These are phyloP conservation scores for Mycena pura DNA, from an alignment of 768 basidiomycete genomes.

Conservation along the genomic window DNA sequence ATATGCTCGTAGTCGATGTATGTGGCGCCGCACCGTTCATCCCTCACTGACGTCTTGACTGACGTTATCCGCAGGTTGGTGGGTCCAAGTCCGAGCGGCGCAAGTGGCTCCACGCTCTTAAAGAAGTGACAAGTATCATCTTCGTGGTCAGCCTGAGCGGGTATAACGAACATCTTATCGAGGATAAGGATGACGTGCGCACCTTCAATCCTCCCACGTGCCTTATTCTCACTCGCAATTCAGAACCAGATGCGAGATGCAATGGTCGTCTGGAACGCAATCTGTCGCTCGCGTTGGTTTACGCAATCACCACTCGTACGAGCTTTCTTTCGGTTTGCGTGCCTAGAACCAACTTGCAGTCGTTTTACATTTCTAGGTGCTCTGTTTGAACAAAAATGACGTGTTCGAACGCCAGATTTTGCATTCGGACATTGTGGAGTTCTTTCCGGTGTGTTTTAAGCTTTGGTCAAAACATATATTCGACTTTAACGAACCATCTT, in stretches of 20 bases:
- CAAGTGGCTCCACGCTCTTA: conserved; percentile 95
- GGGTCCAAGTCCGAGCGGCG: conserved; percentile 92
- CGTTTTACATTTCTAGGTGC: conserved; percentile 60
- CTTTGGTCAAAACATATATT: background rate
- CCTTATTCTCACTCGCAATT: background rate
- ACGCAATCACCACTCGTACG: conserved; percentile 88
- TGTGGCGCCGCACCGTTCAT: background rate
- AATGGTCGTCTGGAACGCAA: conserved; percentile 96
- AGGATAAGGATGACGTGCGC: conserved; percentile 87
- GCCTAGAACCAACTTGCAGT: no score
- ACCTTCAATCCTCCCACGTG: background rate
- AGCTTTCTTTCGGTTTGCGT: background rate
- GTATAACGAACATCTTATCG: conserved; percentile 92
- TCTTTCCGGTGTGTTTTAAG: conserved; percentile 72
- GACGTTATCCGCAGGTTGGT: conserved; percentile 45
- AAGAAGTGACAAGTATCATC: conserved; percentile 91
- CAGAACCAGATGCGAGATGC: conserved; percentile 99
- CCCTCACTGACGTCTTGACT: no score
- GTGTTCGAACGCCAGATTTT: conserved; percentile 85
- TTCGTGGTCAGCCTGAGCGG: conserved; percentile 92
- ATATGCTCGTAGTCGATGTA: conserved; percentile 89
- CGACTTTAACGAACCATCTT: conserved; percentile 2
- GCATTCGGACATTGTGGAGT: conserved; percentile 82
- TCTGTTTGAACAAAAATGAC: conserved; percentile 96
- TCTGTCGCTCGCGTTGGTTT: conserved; percentile 98